Conservation (phyloP, 176 grass and related monocot genomes). For the Cocos nucifera region DNA sequence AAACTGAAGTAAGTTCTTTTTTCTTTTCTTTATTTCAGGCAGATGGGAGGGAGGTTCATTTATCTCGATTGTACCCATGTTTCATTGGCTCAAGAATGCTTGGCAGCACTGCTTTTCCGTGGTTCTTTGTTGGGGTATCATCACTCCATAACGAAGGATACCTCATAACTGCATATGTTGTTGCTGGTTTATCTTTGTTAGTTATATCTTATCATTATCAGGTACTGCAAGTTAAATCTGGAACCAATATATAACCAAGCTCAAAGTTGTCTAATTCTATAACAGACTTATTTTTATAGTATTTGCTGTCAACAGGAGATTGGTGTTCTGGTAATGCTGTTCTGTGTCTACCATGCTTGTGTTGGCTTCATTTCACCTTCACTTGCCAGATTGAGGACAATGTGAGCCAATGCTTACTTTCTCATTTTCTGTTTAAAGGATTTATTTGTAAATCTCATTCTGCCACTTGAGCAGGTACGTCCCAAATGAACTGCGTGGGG, state of each 20-base stretch:
- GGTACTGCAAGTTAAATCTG: conserved; percentile 20
- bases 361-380: conserved; percentile 82
- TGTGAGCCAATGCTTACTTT: conserved; percentile 30
- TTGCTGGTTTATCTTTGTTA: conserved; percentile 44
- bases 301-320: conserved; percentile 51
- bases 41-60: conserved; percentile 58
- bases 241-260: neutral
- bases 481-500: conserved; percentile 84
- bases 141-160: conserved; percentile 48
- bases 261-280: neutral
- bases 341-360: conserved; percentile 81
- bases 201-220: conserved; percentile 85
- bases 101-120: conserved; percentile 58
- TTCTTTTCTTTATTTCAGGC: conserved; percentile 38
- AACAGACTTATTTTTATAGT: neutral
- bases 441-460: neutral
- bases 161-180: conserved; percentile 48
- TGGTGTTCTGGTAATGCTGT: conserved; percentile 54
- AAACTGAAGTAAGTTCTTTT: neutral
- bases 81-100: conserved; percentile 87
- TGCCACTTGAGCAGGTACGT: conserved; percentile 53
- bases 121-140: conserved; percentile 45
- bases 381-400: conserved; percentile 73
- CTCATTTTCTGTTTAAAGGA: neutral
- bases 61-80: conserved; percentile 68